Percentiles rank a stretch among this genome's conserved stretches.
phyloP scores from a whole-genome alignment of 495 filamentous ascomycete species.

The Recurvomyces mirabilis region DNA sequence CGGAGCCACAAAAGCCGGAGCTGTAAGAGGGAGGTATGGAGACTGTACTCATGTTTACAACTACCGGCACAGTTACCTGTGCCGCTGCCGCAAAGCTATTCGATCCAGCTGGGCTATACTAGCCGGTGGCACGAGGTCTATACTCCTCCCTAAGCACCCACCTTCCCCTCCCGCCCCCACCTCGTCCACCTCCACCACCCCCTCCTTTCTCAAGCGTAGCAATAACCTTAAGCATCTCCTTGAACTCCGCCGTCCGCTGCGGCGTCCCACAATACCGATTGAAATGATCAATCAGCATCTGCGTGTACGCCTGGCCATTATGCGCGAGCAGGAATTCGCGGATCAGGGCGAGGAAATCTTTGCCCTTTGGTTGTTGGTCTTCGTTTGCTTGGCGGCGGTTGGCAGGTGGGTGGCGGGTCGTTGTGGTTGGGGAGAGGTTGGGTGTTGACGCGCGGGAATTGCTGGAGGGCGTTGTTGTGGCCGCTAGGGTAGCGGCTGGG shows the following conservation, averaged over 20 bases:
- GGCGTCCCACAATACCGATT: conserved; percentile 47
- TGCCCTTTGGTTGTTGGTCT: conserved; percentile 20
- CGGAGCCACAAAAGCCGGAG: too few species aligned
- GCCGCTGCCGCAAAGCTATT: too few species aligned
- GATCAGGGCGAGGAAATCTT: conserved; percentile 54
- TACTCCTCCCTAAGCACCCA: conserved; percentile 56
- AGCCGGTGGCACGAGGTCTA: too few species aligned
- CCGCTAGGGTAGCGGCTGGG: not conserved
- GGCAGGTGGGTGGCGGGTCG: too few species aligned
- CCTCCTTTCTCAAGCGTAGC: conserved; percentile 45
- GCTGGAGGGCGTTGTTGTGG: not conserved
- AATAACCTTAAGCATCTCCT: conserved; percentile 48
- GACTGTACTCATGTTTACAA: too few species aligned
- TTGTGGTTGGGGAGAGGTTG: not conserved
- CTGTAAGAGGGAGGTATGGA: too few species aligned
- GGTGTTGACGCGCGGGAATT: not conserved
- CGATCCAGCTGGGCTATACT: too few species aligned
- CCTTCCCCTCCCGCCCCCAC: conserved; percentile 45
- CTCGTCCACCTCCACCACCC: conserved; percentile 32
- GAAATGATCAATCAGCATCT: conserved; percentile 73
- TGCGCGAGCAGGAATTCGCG: conserved; percentile 60
- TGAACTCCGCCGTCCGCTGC: conserved; percentile 49
- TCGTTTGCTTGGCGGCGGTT: not conserved
- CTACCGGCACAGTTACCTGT: too few species aligned
- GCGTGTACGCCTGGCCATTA: conserved; percentile 58